These are phyloP conservation scores for Blumeriella jaapii DNA, from an alignment of 2,329 filamentous ascomycete genomes.

Conservation along the genomic window DNA sequence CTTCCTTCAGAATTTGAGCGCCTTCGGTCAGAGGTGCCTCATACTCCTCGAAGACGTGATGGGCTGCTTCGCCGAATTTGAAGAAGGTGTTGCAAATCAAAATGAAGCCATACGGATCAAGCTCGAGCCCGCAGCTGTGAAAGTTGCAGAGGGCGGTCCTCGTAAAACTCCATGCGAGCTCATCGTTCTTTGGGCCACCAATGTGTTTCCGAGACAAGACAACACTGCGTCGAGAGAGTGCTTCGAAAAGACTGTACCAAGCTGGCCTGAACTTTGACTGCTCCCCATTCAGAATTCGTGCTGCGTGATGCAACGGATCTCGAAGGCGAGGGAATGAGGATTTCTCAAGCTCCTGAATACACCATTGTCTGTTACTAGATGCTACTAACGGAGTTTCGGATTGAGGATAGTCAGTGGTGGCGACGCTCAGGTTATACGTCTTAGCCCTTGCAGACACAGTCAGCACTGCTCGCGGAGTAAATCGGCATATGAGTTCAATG, in stretches of 20 bases:
- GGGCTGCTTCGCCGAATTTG: slow-evolving; percentile 19
- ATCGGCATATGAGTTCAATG: slow-evolving; percentile 37
- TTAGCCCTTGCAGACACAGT: background rate
- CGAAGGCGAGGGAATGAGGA: slow-evolving; percentile 11
- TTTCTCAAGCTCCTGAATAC: slow-evolving; percentile 1
- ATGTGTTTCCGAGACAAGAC: slow-evolving; percentile 12
- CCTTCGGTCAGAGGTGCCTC: slow-evolving; percentile 11
- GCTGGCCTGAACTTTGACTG: slow-evolving; percentile 24
- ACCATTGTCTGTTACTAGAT: background rate
- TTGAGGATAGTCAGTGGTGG: background rate
- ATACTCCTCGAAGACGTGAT: slow-evolving; percentile 1
- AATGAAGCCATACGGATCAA: slow-evolving; percentile 23
- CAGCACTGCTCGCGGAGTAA: slow-evolving; percentile 6
- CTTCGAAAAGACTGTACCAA: slow-evolving; percentile 33
- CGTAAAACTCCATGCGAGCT: slow-evolving; percentile 21
- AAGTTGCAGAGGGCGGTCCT: slow-evolving; percentile 18
- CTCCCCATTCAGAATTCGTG: slow-evolving; percentile 15
- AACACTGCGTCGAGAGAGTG: slow-evolving; percentile 27
- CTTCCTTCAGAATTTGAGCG: slow-evolving; percentile 23
- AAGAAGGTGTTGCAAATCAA: slow-evolving; percentile 19
- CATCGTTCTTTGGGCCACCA: slow-evolving; percentile 16
- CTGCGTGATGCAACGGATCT: slow-evolving; percentile 12
- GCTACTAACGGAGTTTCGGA: background rate
- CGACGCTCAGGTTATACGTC: background rate
- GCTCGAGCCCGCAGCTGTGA: slow-evolving; percentile 18